phyloP scores from a whole-genome alignment of 2,329 filamentous ascomycete species.

The Nemania abortiva region DNA sequence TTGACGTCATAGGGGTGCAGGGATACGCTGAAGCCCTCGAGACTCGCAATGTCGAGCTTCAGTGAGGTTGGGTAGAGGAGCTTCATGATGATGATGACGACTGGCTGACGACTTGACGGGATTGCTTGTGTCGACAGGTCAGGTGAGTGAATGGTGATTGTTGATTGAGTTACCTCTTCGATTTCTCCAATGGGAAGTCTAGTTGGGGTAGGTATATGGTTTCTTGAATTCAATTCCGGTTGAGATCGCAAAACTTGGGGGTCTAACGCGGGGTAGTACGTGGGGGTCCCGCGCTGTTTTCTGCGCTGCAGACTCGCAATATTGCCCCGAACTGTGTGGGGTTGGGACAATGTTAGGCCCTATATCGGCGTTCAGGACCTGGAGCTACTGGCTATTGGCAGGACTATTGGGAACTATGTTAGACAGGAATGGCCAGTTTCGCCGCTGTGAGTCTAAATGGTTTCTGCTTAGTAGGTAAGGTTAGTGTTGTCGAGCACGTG shows the following conservation, averaged over 20 bases:
- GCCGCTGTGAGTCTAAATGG: slow-evolving; percentile 22
- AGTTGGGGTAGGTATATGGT: neutral
- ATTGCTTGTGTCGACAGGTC: neutral
- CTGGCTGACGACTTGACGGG: neutral
- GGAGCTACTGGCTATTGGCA: neutral
- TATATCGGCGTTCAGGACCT: slow-evolving; percentile 7
- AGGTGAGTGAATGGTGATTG: no score
- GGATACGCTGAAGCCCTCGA: slow-evolving; percentile 69
- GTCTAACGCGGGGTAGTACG: slow-evolving; percentile 27
- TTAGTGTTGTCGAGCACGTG: neutral
- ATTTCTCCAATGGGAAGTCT: neutral
- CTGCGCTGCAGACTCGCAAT: neutral
- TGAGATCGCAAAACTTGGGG: slow-evolving; percentile 21
- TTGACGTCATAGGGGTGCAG: slow-evolving; percentile 72
- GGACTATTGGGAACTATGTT: neutral
- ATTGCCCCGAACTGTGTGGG: slow-evolving; percentile 28
- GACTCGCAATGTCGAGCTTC: slow-evolving; percentile 64
- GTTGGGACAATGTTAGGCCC: neutral
- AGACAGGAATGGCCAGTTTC: slow-evolving; percentile 21
- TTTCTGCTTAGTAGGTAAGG: neutral
- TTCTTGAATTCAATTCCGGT: neutral
- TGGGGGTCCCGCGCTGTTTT: slow-evolving; percentile 8
- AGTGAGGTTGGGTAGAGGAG: slow-evolving; percentile 75
- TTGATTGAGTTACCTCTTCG: neutral
- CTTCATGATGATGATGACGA: slow-evolving; percentile 62